A percentile compares a stretch with the other conserved stretches of the same genome.
Evolutionary conservation across 345 rosid species (phyloP).

Genomic region (Eucalyptus tenuipes): DNA sequence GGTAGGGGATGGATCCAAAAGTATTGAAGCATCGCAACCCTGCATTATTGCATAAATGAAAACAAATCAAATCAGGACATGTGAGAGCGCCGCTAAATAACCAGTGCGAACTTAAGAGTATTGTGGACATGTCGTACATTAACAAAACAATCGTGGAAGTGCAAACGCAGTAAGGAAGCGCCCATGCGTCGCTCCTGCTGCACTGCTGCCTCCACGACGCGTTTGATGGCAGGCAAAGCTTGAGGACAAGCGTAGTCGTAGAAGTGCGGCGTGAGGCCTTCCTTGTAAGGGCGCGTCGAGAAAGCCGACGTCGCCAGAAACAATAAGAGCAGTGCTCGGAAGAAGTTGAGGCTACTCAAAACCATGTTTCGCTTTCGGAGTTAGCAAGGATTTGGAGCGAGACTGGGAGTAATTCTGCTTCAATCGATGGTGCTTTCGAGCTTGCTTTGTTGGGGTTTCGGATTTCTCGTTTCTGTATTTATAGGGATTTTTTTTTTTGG

Average conservation of each 20-base stretch:
- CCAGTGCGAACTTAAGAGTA: not conserved
- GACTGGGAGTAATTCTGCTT: not conserved
- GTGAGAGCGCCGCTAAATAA: not conserved
- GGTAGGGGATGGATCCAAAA: constrained; percentile 39
- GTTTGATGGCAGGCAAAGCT: constrained; percentile 21
- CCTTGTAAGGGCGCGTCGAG: not conserved
- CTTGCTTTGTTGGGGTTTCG: not conserved
- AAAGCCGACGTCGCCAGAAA: not conserved
- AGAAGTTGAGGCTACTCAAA: not conserved
- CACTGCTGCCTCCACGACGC: constrained; percentile 23
- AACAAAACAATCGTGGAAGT: constrained; percentile 60
- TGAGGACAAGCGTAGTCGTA: constrained; percentile 37
- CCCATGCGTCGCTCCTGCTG: constrained; percentile 31
- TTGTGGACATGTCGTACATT: constrained; percentile 8
- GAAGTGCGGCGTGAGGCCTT: constrained; percentile 29
- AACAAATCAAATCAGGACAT: not conserved
- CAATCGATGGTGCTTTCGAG: not conserved
- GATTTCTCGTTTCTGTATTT: not conserved
- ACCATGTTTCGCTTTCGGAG: not conserved
- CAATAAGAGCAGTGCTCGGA: not conserved
- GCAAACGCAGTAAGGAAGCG: constrained; percentile 46
- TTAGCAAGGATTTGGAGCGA: not conserved
- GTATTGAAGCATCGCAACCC: constrained; percentile 68
- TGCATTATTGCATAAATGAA: not conserved
- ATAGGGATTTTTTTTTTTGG: not conserved